Evolutionary conservation across 2,329 filamentous ascomycete genomes (phyloP).

Genomic region (Aspergillus quadricinctus): DNA sequence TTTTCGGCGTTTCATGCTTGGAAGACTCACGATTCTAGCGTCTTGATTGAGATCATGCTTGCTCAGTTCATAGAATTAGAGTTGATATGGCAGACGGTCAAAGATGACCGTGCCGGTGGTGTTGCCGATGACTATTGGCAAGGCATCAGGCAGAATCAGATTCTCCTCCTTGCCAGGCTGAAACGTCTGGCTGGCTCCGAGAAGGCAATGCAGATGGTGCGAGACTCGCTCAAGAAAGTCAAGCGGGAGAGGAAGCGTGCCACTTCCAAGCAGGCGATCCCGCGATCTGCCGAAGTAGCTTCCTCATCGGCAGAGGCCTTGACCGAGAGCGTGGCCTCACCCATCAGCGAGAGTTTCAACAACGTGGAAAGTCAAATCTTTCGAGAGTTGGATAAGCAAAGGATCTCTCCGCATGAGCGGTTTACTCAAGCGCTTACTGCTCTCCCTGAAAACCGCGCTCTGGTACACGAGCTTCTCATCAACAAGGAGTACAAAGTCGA

Average conservation of each 20-base stretch:
- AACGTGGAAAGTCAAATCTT: slow-evolving; percentile 31
- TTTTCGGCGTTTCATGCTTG: slow-evolving; percentile 61
- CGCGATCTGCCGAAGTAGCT: slow-evolving; percentile 48
- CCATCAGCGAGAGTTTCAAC: slow-evolving; percentile 39
- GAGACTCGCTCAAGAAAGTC: slow-evolving; percentile 57
- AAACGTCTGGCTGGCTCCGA: slow-evolving; percentile 60
- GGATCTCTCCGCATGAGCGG: slow-evolving; percentile 35
- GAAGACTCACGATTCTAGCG: slow-evolving; percentile 60
- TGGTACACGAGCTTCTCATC: slow-evolving; percentile 62
- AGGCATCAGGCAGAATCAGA: slow-evolving; percentile 63
- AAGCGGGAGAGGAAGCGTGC: slow-evolving; percentile 50
- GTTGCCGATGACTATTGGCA: slow-evolving; percentile 61
- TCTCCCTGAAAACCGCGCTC: slow-evolving; percentile 56
- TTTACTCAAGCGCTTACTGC: slow-evolving; percentile 54
- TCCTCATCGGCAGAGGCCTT: slow-evolving; percentile 29
- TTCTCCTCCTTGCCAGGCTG: slow-evolving; percentile 57
- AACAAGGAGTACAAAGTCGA: slow-evolving; percentile 62
- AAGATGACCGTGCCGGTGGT: slow-evolving; percentile 57
- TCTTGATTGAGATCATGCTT: slow-evolving; percentile 62
- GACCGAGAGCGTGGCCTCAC: slow-evolving; percentile 36
- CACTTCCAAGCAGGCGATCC: slow-evolving; percentile 53
- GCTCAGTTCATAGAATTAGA: slow-evolving; percentile 63
- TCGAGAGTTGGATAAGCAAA: slow-evolving; percentile 32
- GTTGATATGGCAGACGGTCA: slow-evolving; percentile 64
- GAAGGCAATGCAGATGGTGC: slow-evolving; percentile 55